Evolutionary conservation across 2,329 filamentous ascomycete species (phyloP), one percentile per base, ranked within the genome.

Genomic region (Metarhizium rileyi): DNA sequence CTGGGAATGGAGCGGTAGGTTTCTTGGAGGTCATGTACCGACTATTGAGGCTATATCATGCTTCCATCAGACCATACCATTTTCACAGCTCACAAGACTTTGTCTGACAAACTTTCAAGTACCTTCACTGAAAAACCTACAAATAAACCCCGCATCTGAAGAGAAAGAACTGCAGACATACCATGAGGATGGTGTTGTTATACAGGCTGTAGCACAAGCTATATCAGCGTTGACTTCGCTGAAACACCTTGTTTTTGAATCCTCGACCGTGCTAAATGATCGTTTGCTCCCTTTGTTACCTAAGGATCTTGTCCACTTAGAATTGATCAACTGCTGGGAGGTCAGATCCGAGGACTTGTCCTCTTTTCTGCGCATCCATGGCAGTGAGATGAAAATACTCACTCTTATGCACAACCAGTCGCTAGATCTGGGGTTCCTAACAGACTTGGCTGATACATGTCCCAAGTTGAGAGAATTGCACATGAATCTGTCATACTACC

Each of bases 401-500:
- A 77, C 75, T 1, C 70, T 96, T 5, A 79, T 84, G 48, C 86
- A 95, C 66, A 95, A 95, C 59, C 83, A 87, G 53, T 81, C 84
- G 2, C 72, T 96, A 36, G 85, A 83, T 58, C 68, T 96, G 38
- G 80, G 76, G 0, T 96, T 95, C 59, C 72, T 93, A 6, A 76
- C 81, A 0, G 66, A 75, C 25, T 67, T 97, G 43, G 81, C 78
- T 18, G 64, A 69, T 4, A 75, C 77, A 2, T 95, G 90, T 60
- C 87, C 88, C 0, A 73, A 75, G 3, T 73, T 97, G 5, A 73
- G 84, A 58, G 75, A 78, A 23, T 71, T 97, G 36, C 78, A 77
- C 45, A 84, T 95, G 75, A 87, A 95, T 57, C 70, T 94, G 47
- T 83, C 81, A 14, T 93, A 90, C 60, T 90, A 82, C 66, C 85